Evolutionary conservation across 2,329 filamentous ascomycete genomes (phyloP).

Genomic region (Penicillium hordei): DNA sequence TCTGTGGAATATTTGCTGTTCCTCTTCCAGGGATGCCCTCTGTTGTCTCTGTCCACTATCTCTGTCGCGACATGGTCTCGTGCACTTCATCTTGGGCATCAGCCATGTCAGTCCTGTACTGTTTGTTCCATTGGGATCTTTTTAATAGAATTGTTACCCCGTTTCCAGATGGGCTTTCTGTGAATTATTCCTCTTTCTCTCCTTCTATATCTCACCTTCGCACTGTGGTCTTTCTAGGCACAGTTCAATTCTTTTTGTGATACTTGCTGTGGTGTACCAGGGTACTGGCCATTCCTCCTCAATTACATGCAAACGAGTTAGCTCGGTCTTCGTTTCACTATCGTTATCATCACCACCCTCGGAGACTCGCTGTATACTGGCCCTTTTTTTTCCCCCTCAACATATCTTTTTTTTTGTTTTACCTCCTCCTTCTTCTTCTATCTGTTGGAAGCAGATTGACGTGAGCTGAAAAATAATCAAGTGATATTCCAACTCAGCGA

Average conservation of each 20-base stretch:
- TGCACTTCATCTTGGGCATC: constrained; percentile 27
- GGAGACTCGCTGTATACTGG: background rate
- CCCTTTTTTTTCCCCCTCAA: too few relatives aligned
- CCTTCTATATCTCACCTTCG: background rate
- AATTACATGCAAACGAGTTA: background rate
- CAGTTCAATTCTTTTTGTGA: background rate
- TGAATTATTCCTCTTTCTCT: background rate
- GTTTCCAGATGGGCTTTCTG: constrained; percentile 12
- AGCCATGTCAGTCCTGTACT: constrained; percentile 22
- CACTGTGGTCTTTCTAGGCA: background rate
- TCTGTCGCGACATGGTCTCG: constrained; percentile 32
- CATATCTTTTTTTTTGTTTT: background rate
- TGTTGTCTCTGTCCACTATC: constrained; percentile 20
- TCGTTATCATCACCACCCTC: background rate
- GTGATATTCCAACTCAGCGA: background rate
- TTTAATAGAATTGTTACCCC: constrained; percentile 27
- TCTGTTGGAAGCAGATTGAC: background rate
- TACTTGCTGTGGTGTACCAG: background rate
- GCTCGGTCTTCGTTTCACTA: background rate
- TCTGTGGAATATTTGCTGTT: constrained; percentile 30
- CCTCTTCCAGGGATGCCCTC: constrained; percentile 27
- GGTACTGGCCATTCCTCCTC: background rate
- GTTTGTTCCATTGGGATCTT: constrained; percentile 19
- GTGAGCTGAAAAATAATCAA: background rate
- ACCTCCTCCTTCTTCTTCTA: background rate